A percentile compares a stretch with the other conserved stretches of the same genome.
These are phyloP conservation scores for Pseudogymnoascus sp. DNA, from an alignment of 2,329 filamentous ascomycete genomes.

Conservation along the genomic window DNA sequence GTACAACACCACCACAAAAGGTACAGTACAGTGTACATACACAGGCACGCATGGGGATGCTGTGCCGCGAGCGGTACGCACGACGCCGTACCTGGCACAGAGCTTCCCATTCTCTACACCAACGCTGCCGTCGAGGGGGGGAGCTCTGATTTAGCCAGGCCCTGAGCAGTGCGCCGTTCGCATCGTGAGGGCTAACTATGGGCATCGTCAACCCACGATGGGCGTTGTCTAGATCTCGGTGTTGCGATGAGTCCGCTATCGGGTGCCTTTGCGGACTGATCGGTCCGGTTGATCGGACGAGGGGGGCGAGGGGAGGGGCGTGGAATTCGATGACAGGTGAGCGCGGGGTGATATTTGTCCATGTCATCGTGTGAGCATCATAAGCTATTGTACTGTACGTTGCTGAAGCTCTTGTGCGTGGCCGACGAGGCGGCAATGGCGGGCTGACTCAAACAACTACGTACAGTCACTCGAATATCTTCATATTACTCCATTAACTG, in stretches of 20 bases:
- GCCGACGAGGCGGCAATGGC: not conserved
- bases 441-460: not conserved
- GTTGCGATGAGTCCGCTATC: not conserved
- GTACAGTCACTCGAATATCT: not conserved
- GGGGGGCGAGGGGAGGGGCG: not conserved
- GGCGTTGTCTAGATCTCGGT: not conserved
- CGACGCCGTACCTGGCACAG: not conserved
- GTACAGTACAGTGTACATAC: not conserved
- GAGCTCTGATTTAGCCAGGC: not conserved
- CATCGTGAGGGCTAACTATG: not conserved
- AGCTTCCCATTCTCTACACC: not conserved
- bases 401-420: not conserved
- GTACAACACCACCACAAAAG: not conserved
- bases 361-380: not conserved
- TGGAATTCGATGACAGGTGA: not conserved
- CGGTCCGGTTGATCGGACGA: not conserved
- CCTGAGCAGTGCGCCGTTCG: not conserved
- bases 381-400: not conserved
- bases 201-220: not conserved
- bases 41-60: not conserved
- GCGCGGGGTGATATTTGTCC: not conserved
- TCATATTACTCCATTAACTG: not conserved
- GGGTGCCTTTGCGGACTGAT: not conserved
- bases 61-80: not conserved
- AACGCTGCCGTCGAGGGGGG: not conserved